These are phyloP conservation scores for Globisporangium paddicum DNA, from an alignment of 352 stramenopile species.

Conservation along the genomic window DNA sequence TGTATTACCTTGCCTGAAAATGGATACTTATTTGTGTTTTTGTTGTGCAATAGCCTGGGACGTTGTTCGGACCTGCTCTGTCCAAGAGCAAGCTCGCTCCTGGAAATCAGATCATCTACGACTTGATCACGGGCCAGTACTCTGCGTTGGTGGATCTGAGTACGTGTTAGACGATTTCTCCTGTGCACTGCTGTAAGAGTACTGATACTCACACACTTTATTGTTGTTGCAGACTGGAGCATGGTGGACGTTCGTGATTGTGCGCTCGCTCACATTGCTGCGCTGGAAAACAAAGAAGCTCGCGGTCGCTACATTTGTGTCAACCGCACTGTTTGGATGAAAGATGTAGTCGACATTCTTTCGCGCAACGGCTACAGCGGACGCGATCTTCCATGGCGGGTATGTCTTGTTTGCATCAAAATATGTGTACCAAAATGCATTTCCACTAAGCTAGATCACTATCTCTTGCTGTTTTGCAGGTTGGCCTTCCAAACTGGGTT, in stretches of 20 bases:
- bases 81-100: conserved; percentile 79
- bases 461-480: conserved; percentile 14
- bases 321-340: conserved; percentile 84
- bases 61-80: conserved; percentile 74
- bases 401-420: conserved; percentile 7
- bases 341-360: conserved; percentile 85
- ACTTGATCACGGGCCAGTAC: conserved; percentile 83
- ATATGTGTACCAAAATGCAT: neutral
- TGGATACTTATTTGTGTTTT: neutral
- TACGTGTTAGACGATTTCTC: conserved; percentile 17
- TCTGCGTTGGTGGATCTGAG: conserved; percentile 84
- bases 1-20: neutral
- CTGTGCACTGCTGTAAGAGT: neutral
- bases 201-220: neutral
- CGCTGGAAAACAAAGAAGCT: conserved; percentile 81
- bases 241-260: conserved; percentile 86
- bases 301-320: conserved; percentile 85
- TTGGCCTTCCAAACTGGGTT: conserved; percentile 80
- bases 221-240: conserved; percentile 56
- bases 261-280: conserved; percentile 70
- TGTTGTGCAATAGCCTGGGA: conserved; percentile 45
- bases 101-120: conserved; percentile 86
- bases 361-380: conserved; percentile 82
- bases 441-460: neutral
- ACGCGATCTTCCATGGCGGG: conserved; percentile 77